Evolutionary conservation across 2,329 filamentous ascomycete genomes (phyloP), one percentile per base, ranked within the genome.

Genomic region (Alternaria sp.): DNA sequence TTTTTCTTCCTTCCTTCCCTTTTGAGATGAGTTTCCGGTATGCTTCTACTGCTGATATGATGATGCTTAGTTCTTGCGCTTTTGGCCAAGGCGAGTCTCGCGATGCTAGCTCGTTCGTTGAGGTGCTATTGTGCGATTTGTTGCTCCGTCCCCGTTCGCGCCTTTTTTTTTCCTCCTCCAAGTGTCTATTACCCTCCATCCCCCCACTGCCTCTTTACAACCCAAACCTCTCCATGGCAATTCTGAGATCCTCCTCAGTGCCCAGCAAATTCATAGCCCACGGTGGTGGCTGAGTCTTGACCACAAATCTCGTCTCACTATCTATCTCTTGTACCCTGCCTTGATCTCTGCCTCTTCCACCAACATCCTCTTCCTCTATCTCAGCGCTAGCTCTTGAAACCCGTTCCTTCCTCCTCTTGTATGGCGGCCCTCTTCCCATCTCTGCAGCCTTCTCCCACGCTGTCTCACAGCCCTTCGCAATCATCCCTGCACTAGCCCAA

Each of bases 391-490:
- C 44, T 24, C 21, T 11, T 33, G 23, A 13, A 23, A n/a, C 8
- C 31, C 60, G 54, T 31, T 66, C 60, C 11, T 71, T 74, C 5
- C 69, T 51, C 7, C 64, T 55, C 44, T 53, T 46, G 45, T 96
- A 97, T 0, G 87, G 87, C 4, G 93, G 92, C 0, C 93, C 94
- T 44, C 87, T 84, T 0, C 91, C 91, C 67, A 90, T 81, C 61
- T 88, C 85, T 3, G 86, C 90, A 0, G 90, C 88, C 72, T 89
- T 91, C 58, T 86, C 83, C 95, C 95, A 99, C 0, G 88, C 85
- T 3, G 88, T 89, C 77, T 98, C 93, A 75, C 92, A 96, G 1
- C 92, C 93, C 48, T 86, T 83, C 0, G 92, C 92, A 62, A 97
- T 94, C 39, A 93, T 87, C 33, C 87, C 85, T 1, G 92, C 90